Evolutionary conservation across 352 stramenopile species (phyloP), one percentile per base, ranked within the genome.

Genomic region (Globisporangium nodosum): DNA sequence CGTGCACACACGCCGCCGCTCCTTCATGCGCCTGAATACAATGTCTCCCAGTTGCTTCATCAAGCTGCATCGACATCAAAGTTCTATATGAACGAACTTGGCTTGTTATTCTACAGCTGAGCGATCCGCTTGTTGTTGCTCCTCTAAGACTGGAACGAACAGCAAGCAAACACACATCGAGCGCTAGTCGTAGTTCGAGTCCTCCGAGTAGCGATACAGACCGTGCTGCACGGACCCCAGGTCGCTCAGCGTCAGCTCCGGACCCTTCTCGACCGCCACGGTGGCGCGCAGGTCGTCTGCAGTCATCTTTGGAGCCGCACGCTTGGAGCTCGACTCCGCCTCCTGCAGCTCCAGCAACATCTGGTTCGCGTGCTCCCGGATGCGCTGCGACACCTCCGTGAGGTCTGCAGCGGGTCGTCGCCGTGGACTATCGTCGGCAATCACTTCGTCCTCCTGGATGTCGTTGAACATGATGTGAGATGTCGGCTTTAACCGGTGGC

Each of bases 381-480:
- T 83, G 52, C 76, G 73, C 45, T 56, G 63, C 37, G 73, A 83
- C 3, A 86, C 73, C 48, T 74, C 73, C 11, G 73, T 82, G n/a
- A 85, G 71, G 54, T 81, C 78, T 37, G 52, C 60, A 37, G 50
- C 56, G 16, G 27, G 63, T 27, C 37, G 48, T 35, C 52, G 63
- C 39, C 40, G 35, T 30, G 49, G 24, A 49, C 43, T 49, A 5
- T 31, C 24, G 35, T 64, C 56, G 30, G 64, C 61, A 3, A 56
- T 27, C 42, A 79, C 66, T 33, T 81, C 75, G 49, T 86, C 76
- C 61, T 86, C 76, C 56, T 71, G 71, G 20, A 86, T 86, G 58
- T 86, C 69, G 59, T 86, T 86, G 54, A 86, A 86, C 67, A 76
- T 61, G 49, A 61, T 59, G 56, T 64, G 61, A 16, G 61, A 60